Percentiles rank a stretch among this genome's conserved stretches.
These are phyloP conservation scores for Pezicula radicicola DNA, from an alignment of 2,329 filamentous ascomycete species.

Conservation along the genomic window DNA sequence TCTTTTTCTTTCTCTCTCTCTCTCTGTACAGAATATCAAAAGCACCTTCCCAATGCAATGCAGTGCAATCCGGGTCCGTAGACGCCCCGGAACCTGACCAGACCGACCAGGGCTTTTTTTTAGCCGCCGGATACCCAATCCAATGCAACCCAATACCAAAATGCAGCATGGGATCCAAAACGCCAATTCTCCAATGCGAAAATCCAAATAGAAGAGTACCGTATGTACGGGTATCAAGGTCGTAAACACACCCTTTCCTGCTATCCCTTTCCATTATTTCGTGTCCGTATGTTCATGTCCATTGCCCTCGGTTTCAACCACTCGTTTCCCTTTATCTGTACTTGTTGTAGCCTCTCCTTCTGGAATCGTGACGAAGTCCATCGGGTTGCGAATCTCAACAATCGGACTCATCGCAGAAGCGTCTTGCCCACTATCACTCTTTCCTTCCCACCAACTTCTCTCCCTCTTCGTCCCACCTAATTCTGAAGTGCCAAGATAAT, in stretches of 20 bases:
- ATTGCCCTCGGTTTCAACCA: neutral
- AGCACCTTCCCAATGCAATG: conserved; percentile 8
- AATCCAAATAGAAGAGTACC: neutral
- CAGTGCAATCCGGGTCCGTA: conserved; percentile 18
- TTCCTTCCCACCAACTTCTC: conserved; percentile 31
- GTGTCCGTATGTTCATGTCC: neutral
- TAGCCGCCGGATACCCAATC: conserved; percentile 7
- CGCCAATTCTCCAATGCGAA: conserved; percentile 7
- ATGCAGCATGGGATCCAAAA: neutral
- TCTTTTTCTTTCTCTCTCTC: too few relatives aligned
- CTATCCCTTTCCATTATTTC: neutral
- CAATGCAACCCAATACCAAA: neutral
- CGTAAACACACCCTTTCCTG: neutral
- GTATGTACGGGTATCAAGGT: neutral
- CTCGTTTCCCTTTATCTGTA: neutral
- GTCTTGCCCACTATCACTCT: conserved; percentile 8
- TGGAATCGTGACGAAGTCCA: conserved; percentile 7
- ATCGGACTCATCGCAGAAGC: conserved; percentile 18
- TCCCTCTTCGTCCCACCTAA: conserved; percentile 22
- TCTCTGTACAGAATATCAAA: neutral
- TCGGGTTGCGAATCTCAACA: conserved; percentile 14
- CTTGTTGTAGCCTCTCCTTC: neutral
- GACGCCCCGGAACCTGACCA: conserved; percentile 14
- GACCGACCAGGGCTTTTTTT: neutral
- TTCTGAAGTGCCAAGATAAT: conserved; percentile 10